Conservation (phyloP, 495 filamentous ascomycete species). For the Bryoglossum gracile region DNA sequence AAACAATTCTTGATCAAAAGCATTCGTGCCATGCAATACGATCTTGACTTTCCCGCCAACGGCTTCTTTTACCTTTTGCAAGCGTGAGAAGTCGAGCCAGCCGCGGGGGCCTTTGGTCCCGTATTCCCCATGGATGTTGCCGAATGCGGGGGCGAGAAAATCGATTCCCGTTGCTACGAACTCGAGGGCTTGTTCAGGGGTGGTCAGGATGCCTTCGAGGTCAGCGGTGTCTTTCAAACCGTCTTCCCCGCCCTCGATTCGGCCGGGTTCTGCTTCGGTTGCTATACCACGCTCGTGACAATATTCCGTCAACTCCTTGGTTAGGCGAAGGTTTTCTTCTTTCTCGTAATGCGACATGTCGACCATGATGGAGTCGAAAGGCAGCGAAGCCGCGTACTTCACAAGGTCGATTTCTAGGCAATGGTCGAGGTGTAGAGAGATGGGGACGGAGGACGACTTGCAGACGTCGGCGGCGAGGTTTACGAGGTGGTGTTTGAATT, state of each 20-base stretch:
- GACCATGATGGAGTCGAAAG: constrained; percentile 76
- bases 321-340: constrained; percentile 68
- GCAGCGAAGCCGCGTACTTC: constrained; percentile 28
- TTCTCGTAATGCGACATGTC: constrained; percentile 81
- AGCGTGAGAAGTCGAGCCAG: constrained; percentile 18
- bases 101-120: constrained; percentile 55
- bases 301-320: constrained; percentile 60
- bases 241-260: constrained; percentile 82
- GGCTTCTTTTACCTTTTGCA: constrained; percentile 15
- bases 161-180: constrained; percentile 77
- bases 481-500: constrained; percentile 50
- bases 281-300: constrained; percentile 71
- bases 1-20: constrained; percentile 19
- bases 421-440: constrained; percentile 73
- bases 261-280: constrained; percentile 72
- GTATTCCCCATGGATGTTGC: constrained; percentile 81
- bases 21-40: constrained; percentile 20
- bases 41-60: constrained; percentile 17
- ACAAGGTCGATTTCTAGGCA: constrained; percentile 63
- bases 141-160: constrained; percentile 78
- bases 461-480: constrained; percentile 55
- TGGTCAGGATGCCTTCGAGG: constrained; percentile 69
- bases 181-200: constrained; percentile 64
- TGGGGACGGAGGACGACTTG: constrained; percentile 56
- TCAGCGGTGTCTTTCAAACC: constrained; percentile 71